Conservation (phyloP, 495 filamentous ascomycete genomes). For the Aspergillus carlsbadensis region DNA sequence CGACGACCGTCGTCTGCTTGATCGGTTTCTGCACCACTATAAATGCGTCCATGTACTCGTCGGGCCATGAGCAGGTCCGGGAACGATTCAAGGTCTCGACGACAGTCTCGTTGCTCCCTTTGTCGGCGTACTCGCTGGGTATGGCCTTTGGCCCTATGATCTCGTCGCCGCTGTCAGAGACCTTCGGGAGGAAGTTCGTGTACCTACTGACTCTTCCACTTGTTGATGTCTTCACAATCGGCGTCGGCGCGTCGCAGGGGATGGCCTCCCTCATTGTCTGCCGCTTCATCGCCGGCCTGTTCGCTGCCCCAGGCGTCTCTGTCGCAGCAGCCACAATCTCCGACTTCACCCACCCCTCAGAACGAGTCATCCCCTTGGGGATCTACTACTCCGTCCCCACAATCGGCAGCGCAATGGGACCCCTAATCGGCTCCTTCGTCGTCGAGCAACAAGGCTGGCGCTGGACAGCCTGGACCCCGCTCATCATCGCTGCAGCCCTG, state of each 20-base stretch:
- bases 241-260: constrained; percentile 54
- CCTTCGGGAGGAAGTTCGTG: constrained; percentile 53
- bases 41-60: constrained; percentile 51
- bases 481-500: constrained; percentile 26
- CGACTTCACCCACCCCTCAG: constrained; percentile 15
- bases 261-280: constrained; percentile 56
- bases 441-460: constrained; percentile 56
- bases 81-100: constrained; percentile 45
- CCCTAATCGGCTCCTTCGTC: constrained; percentile 59
- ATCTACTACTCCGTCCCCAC: constrained; percentile 46
- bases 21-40: constrained; percentile 30
- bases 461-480: constrained; percentile 50
- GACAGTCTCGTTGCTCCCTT: constrained; percentile 53
- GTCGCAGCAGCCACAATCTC: constrained; percentile 24
- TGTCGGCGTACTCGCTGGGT: constrained; percentile 56
- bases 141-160: constrained; percentile 60
- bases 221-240: constrained; percentile 62
- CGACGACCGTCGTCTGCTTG: constrained; percentile 2
- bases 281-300: constrained; percentile 62
- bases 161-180: constrained; percentile 58
- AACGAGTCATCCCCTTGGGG: constrained; percentile 16
- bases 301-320: constrained; percentile 22
- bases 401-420: constrained; percentile 52
- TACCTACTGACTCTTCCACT: constrained; percentile 54
- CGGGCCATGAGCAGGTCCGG: constrained; percentile 41